phyloP scores from a whole-genome alignment of 1,284 basidiomycete species.

The Inonotus obliquus region DNA sequence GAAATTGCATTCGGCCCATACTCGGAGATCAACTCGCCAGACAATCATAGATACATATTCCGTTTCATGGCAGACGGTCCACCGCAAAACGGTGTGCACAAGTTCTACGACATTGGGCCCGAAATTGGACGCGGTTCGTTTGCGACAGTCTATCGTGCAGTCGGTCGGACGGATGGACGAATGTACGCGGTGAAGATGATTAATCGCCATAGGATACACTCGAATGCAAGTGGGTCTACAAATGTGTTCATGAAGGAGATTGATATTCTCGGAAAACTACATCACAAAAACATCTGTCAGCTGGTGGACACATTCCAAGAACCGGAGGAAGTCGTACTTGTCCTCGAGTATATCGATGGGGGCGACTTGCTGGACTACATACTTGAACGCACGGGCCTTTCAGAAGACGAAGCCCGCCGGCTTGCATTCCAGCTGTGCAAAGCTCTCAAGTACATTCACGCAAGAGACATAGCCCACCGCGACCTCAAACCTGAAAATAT shows the following conservation, averaged over 20 bases:
- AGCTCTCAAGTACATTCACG: slow-evolving; percentile 55
- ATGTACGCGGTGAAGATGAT: slow-evolving; percentile 80
- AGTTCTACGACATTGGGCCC: slow-evolving; percentile 55
- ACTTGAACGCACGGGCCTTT: slow-evolving; percentile 47
- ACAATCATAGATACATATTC: slow-evolving; percentile 61
- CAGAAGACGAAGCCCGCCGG: slow-evolving; percentile 38
- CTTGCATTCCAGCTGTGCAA: not conserved
- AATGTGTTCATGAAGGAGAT: slow-evolving; percentile 53
- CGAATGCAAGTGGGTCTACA: slow-evolving; percentile 20
- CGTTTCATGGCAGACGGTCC: slow-evolving; percentile 47
- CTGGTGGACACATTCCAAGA: slow-evolving; percentile 77
- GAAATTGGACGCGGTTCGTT: slow-evolving; percentile 80
- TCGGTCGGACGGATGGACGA: slow-evolving; percentile 52
- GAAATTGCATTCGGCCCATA: slow-evolving; percentile 76
- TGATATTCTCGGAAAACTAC: slow-evolving; percentile 66
- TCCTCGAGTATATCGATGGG: slow-evolving; percentile 78
- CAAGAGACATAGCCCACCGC: slow-evolving; percentile 75
- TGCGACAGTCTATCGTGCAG: slow-evolving; percentile 71
- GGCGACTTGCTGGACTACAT: slow-evolving; percentile 88
- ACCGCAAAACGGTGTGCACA: slow-evolving; percentile 49
- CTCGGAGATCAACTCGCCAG: slow-evolving; percentile 39
- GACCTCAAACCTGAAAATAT: slow-evolving; percentile 93
- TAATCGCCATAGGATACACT: slow-evolving; percentile 39
- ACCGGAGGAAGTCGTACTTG: slow-evolving; percentile 65
- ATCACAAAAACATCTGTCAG: slow-evolving; percentile 80